Evolutionary conservation across 1,139 yeast species (phyloP).

Genomic region (Yamadazyma membranifaciens): DNA sequence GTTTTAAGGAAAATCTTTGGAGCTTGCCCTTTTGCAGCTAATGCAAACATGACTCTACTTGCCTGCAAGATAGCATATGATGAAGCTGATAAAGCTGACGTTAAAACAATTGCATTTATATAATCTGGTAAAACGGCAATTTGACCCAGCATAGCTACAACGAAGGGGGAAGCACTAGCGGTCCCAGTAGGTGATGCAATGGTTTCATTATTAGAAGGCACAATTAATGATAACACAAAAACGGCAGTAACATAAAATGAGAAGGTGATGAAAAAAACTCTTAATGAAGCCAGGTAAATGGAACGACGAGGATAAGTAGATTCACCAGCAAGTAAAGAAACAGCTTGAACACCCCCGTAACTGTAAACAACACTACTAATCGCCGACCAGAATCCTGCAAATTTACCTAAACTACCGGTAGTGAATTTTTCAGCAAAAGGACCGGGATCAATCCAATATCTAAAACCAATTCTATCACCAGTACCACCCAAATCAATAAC

Average conservation of each 20-base stretch:
- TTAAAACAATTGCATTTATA: slow-evolving; percentile 51
- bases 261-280: slow-evolving; percentile 68
- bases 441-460: slow-evolving; percentile 41
- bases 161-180: slow-evolving; percentile 40
- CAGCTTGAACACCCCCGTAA: slow-evolving; percentile 55
- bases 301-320: slow-evolving; percentile 65
- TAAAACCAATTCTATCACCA: slow-evolving; percentile 38
- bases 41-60: slow-evolving; percentile 49
- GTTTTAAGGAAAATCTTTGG: slow-evolving; percentile 35
- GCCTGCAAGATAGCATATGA: slow-evolving; percentile 53
- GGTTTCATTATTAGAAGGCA: slow-evolving; percentile 35
- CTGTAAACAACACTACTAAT: slow-evolving; percentile 80
- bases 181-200: slow-evolving; percentile 28
- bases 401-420: slow-evolving; percentile 57
- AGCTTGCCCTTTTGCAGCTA: slow-evolving; percentile 38
- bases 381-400: slow-evolving; percentile 69
- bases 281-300: slow-evolving; percentile 71
- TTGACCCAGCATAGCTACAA: slow-evolving; percentile 39
- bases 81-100: slow-evolving; percentile 52
- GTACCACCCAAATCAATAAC: slow-evolving; percentile 38
- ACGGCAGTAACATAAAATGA: slow-evolving; percentile 53
- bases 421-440: slow-evolving; percentile 52
- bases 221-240: slow-evolving; percentile 45
- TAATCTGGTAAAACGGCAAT: slow-evolving; percentile 43
- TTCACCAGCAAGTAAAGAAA: slow-evolving; percentile 86